These are phyloP conservation scores for Cordyceps javanica DNA, from an alignment of 2,329 filamentous ascomycete genomes.

Conservation along the genomic window DNA sequence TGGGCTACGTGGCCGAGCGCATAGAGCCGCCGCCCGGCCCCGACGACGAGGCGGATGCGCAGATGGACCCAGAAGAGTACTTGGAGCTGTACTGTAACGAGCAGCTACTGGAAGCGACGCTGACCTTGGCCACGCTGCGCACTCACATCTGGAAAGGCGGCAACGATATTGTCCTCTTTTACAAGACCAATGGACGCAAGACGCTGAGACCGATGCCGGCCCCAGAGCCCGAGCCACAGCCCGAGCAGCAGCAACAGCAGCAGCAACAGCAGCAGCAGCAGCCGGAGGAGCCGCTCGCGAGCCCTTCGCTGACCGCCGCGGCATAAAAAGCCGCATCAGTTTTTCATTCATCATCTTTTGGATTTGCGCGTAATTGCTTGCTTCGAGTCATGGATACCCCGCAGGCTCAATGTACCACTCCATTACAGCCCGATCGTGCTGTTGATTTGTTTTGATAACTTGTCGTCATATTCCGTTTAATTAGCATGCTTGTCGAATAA, in stretches of 20 bases:
- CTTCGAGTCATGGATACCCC: slow-evolving; percentile 8
- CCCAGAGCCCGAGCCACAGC: slow-evolving; percentile 17
- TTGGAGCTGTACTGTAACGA: slow-evolving; percentile 93
- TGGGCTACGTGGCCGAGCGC: slow-evolving; percentile 85
- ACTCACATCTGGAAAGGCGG: slow-evolving; percentile 92
- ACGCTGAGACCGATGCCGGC: slow-evolving; percentile 37
- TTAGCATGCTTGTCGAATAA: slow-evolving; percentile 1
- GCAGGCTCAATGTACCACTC: slow-evolving; percentile 1
- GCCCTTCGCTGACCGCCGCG: background rate
- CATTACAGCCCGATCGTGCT: background rate
- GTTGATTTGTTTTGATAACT: background rate
- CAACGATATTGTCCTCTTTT: slow-evolving; percentile 85
- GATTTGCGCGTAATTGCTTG: background rate
- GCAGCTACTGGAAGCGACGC: slow-evolving; percentile 66
- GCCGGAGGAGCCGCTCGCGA: background rate
- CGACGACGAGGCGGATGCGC: slow-evolving; percentile 38
- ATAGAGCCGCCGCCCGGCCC: slow-evolving; percentile 66
- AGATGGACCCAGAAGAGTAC: slow-evolving; percentile 80
- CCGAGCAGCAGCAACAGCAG: background rate
- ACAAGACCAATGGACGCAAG: slow-evolving; percentile 87
- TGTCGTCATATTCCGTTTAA: background rate
- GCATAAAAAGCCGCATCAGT: background rate
- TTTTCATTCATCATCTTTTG: background rate
- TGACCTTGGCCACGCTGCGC: slow-evolving; percentile 90
- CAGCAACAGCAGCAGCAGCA: background rate